phyloP scores from a whole-genome alignment of 768 basidiomycete genomes.

The Phylloporus sp. region DNA sequence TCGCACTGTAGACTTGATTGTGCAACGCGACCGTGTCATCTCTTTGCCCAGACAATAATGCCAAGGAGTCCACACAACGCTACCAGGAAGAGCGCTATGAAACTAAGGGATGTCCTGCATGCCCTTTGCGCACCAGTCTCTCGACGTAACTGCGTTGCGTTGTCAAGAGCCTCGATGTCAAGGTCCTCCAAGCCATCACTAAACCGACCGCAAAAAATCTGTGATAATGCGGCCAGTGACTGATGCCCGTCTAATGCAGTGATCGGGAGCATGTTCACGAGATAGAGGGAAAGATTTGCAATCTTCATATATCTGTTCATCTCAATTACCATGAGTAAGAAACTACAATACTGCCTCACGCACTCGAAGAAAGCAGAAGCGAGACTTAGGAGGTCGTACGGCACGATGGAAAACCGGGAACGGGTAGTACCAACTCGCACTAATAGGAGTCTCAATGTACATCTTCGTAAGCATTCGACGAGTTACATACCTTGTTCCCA shows the following conservation, averaged over 20 bases:
- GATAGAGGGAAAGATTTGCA: slow-evolving; percentile 70
- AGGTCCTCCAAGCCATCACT: slow-evolving; percentile 3
- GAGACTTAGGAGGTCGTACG: slow-evolving; percentile 21
- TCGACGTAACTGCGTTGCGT: background rate
- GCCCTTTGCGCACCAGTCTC: slow-evolving; percentile 15
- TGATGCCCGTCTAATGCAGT: slow-evolving; percentile 66
- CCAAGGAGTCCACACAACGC: slow-evolving; percentile 20
- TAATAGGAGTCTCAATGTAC: slow-evolving; percentile 19
- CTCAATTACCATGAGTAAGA: background rate
- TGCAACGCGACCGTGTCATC: too few species aligned
- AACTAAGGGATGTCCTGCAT: slow-evolving; percentile 14
- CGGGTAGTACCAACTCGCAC: slow-evolving; percentile 49
- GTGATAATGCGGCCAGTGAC: slow-evolving; percentile 38
- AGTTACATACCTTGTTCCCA: slow-evolving; percentile 55
- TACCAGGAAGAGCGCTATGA: slow-evolving; percentile 20
- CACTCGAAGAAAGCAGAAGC: slow-evolving; percentile 49
- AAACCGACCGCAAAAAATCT: slow-evolving; percentile 14
- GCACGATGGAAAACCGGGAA: slow-evolving; percentile 30
- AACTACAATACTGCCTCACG: slow-evolving; percentile 24
- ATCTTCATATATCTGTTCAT: slow-evolving; percentile 51
- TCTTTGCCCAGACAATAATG: slow-evolving; percentile 12
- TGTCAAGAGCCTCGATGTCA: slow-evolving; percentile 21
- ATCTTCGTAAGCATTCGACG: background rate
- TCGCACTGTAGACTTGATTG: too few species aligned
- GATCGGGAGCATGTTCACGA: slow-evolving; percentile 80